Base-by-base conservation (phyloP, 352 stramenopile genomes). In the Phytopythium aichiense region DNA sequence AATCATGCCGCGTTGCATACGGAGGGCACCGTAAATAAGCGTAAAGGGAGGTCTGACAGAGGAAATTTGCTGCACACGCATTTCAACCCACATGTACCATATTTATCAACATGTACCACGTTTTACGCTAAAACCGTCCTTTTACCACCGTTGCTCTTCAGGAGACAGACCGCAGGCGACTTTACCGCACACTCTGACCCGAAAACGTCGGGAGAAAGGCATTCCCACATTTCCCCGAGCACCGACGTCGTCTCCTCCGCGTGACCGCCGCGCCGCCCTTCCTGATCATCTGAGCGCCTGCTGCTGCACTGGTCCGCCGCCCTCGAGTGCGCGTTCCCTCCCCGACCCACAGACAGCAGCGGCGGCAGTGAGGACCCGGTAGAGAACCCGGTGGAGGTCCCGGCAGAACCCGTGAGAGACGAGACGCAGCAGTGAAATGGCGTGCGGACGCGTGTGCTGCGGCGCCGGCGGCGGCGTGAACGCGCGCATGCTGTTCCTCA, bases 401-500 rank as follows among this genome's bases (percentile, higher is more conserved):
- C 35, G 35, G 9, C 12, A 40, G 8, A 40, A 1, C 6, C 6
- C 35, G 0, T 7, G 35, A 11, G 12, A 40, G 35, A 16, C 35
- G 20, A 49, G 20, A 49, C 42, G 8, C 18, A 18, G 7, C 22
- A 7, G 13, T 15, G n/a, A 35, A 8, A 77, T 79, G 68, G 51
- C 50, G 56, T 76, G 66, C 60, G 43, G 51, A 37, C 72, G 81
- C 45, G 65, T 66, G 13, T 91, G 81, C 72, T 93, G 81, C 56
- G 62, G 77, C 45, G 33, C 51, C 51, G 55, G 55, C 25, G 55
- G 38, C 23, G 79, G 82, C 60, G 84, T 88, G 56, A 91, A 84
- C 60, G 77, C 79, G 46, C 80, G 82, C 6, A 74, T 93, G 65
- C 65, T 93, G 30, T 91, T 91, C 71, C 84, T 93, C 65, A 88